A percentile compares a stretch with the other conserved stretches of the same genome.
These are phyloP conservation scores for Colletotrichum graminicola DNA, from an alignment of 2,329 filamentous ascomycete species.

Conservation along the genomic window DNA sequence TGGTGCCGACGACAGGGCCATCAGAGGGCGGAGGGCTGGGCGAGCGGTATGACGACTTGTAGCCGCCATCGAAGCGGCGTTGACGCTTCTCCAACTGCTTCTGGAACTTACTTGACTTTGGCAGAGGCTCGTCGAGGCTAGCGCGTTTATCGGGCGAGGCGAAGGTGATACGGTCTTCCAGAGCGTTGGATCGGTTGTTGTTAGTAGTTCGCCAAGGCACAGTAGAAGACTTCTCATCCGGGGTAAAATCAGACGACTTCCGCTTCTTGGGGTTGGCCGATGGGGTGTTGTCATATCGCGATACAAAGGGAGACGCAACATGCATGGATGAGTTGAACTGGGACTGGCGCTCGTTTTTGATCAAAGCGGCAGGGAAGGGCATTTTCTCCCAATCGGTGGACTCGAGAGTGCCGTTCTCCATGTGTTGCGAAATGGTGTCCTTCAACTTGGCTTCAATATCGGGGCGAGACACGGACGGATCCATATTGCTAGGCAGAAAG, in stretches of 20 bases:
- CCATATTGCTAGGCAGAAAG: constrained; percentile 80
- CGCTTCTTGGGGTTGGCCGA: constrained; percentile 76
- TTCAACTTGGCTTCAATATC: constrained; percentile 91
- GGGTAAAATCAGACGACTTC: constrained; percentile 78
- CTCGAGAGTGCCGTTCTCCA: constrained; percentile 78
- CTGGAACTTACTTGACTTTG: constrained; percentile 86
- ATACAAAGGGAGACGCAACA: constrained; percentile 43
- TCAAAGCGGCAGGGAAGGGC: constrained; percentile 86
- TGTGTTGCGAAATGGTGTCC: constrained; percentile 84
- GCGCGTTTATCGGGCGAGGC: constrained; percentile 62
- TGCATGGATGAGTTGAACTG: constrained; percentile 56
- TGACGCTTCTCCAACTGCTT: constrained; percentile 89
- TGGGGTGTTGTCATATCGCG: constrained; percentile 45
- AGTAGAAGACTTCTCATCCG: constrained; percentile 64
- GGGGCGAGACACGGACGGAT: constrained; percentile 69
- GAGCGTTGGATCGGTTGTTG: constrained; percentile 55
- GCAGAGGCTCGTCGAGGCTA: constrained; percentile 56
- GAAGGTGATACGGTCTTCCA: constrained; percentile 83
- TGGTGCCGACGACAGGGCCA: constrained; percentile 87
- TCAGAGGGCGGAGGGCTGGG: constrained; percentile 68
- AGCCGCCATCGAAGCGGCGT: constrained; percentile 83
- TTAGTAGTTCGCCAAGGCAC: constrained; percentile 84
- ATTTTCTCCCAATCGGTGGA: constrained; percentile 85
- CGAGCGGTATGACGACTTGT: constrained; percentile 67
- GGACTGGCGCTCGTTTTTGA: constrained; percentile 75